A percentile compares a stretch with the other conserved stretches of the same genome.
Evolutionary conservation across 805 yeast genomes (phyloP).

Genomic region (Cyberlindnera amylophila): DNA sequence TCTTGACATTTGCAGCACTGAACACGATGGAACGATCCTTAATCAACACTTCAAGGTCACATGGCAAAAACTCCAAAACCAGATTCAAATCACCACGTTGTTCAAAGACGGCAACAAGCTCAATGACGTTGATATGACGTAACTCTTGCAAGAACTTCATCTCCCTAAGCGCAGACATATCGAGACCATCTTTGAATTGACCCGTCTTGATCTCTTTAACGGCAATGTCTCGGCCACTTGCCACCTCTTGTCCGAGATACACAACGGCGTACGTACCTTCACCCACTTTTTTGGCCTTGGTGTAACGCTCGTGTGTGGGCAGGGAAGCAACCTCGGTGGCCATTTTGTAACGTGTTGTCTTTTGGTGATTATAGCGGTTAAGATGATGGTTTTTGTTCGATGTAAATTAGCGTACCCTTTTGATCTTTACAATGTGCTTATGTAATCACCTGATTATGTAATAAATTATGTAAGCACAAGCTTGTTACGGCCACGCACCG

Average conservation of each 20-base stretch:
- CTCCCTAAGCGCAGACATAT: conserved; percentile 96
- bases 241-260: conserved; percentile 68
- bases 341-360: not conserved
- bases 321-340: not conserved
- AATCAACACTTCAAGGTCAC: conserved; percentile 86
- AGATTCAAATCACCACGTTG: conserved; percentile 62
- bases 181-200: conserved; percentile 91
- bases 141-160: conserved; percentile 85
- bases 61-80: conserved; percentile 89
- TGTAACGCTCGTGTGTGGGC: conserved; percentile 2
- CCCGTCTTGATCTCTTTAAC: conserved; percentile 95
- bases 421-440: too few species aligned
- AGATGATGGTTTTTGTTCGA: not conserved
- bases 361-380: not conserved
- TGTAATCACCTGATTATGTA: too few species aligned
- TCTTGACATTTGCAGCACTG: conserved; percentile 80
- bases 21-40: conserved; percentile 75
- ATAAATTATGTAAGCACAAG: too few species aligned
- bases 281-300: conserved; percentile 79
- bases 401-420: too few species aligned
- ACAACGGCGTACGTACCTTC: conserved; percentile 99
- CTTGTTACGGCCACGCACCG: too few species aligned
- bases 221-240: conserved; percentile 64
- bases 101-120: conserved; percentile 82
- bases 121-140: conserved; percentile 76